Base-by-base conservation (phyloP, 306 rosid genomes). In the Trichosanthes truncata region DNA sequence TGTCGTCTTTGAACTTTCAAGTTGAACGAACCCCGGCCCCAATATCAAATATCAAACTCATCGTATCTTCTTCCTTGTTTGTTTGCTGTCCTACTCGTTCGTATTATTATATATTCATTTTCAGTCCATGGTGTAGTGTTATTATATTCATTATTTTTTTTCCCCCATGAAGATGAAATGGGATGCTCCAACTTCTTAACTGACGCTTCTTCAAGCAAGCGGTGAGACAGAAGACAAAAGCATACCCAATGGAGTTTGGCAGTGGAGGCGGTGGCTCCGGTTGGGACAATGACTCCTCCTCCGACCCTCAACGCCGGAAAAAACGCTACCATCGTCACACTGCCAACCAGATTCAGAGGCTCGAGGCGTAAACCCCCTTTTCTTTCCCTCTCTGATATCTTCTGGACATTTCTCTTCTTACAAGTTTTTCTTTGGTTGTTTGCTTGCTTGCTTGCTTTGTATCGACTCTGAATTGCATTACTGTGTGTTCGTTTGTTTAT, bases 291-390 rank as follows among this genome's bases (percentile, higher is more conserved):
- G 92, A 85, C 65, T 82, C 83, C 78, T 83, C 79, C 43, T 82
- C 97, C 55, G 97, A 89, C 75, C 67, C 94, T 3, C 88, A 87
- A 53, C 88, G 89, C 46, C 82, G 89, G 81, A 95, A 90, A 80
- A 92, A 95, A 83, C 93, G 97, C 21, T 92, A 95, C 82, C 97
- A 95, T 80, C 98, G 98, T 60, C 98, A 92, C 93, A 95, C 93
- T 62, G 92, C 97, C 53, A 79, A 87, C 62, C 98, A 95, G 97
- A 91, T 95, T 92, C 97, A 95, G 82, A 87, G 89, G 77, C 98
- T 95, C 65, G 98, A 95, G 88, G 80, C 88, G 98, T 92, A 91
- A 84, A 21, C 63, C 26, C 62, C 71, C 14, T 6, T n/a, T n/a
- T n/a, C n/a, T 18, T 36, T 14, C 56, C 56, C n/a, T 49, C 13